Conservation (phyloP, 1,284 basidiomycete genomes). For the Malassezia nana region DNA sequence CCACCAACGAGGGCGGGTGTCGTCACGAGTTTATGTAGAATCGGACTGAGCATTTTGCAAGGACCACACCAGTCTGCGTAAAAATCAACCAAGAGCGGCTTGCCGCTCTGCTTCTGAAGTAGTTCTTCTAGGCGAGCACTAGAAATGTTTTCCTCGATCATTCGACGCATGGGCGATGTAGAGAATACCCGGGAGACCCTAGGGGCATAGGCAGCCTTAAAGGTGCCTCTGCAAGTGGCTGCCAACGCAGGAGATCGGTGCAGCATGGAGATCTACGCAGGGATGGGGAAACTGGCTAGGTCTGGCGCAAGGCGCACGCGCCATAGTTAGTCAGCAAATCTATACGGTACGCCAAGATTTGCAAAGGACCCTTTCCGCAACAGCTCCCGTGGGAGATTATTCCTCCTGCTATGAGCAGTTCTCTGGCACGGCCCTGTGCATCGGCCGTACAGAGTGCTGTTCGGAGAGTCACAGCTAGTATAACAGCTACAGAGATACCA, state of each 20-base stretch:
- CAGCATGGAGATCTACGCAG: not conserved
- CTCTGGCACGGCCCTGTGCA: not conserved
- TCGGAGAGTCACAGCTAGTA: not conserved
- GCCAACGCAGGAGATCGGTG: not conserved
- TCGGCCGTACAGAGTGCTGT: slow-evolving; percentile 1
- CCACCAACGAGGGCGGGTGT: slow-evolving; percentile 20
- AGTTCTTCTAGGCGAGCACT: slow-evolving; percentile 10
- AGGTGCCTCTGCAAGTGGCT: not conserved
- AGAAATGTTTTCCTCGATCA: slow-evolving; percentile 15
- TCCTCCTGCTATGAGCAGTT: not conserved
- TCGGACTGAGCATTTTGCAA: slow-evolving; percentile 34
- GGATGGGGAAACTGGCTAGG: not conserved
- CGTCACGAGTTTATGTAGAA: slow-evolving; percentile 23
- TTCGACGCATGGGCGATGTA: not conserved
- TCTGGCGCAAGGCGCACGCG: not conserved
- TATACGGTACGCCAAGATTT: not conserved
- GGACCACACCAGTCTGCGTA: slow-evolving; percentile 36
- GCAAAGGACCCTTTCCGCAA: not conserved
- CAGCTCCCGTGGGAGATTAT: not conserved
- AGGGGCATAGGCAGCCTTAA: not conserved
- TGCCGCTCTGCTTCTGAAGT: not conserved
- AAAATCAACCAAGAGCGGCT: slow-evolving; percentile 31
- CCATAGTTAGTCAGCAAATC: not conserved
- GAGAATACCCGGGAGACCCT: slow-evolving; percentile 4
- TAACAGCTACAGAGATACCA: not conserved